Percentiles rank a stretch among this genome's conserved stretches.
phyloP scores from a whole-genome alignment of 331 rosid species.

The Erythrophleum ivorense region DNA sequence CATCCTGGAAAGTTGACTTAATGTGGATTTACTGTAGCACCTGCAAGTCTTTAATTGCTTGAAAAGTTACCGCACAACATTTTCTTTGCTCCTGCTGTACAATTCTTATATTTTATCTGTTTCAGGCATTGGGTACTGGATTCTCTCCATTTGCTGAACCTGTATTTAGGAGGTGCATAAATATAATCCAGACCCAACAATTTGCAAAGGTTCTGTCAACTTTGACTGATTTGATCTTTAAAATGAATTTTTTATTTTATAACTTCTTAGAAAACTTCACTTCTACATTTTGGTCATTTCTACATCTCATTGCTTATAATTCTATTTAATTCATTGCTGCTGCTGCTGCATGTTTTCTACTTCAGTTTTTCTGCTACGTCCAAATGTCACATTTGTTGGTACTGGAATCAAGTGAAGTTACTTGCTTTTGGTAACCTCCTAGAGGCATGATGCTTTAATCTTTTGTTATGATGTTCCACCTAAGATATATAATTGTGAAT shows the following conservation, averaged over 20 bases:
- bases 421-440: not conserved
- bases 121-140: conserved; percentile 92
- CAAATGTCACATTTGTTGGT: conserved; percentile 11
- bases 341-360: conserved; percentile 31
- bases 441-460: not conserved
- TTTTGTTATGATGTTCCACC: conserved; percentile 6
- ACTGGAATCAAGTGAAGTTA: not conserved
- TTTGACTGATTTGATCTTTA: conserved; percentile 27
- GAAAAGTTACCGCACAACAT: not conserved
- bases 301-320: conserved; percentile 15
- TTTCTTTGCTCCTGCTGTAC: conserved; percentile 30
- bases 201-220: conserved; percentile 74
- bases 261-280: not conserved
- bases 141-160: conserved; percentile 95
- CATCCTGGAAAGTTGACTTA: conserved; percentile 18
- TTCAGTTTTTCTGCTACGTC: conserved; percentile 1
- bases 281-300: conserved; percentile 19
- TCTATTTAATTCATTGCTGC: conserved; percentile 21
- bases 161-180: conserved; percentile 96
- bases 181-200: conserved; percentile 89
- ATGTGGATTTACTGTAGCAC: not conserved
- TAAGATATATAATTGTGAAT: not conserved
- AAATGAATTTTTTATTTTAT: conserved; percentile 13
- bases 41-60: conserved; percentile 10
- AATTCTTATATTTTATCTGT: conserved; percentile 38